Percentiles rank a stretch among this genome's conserved stretches.
These are phyloP conservation scores for Lyophyllum shimeji DNA, from an alignment of 768 basidiomycete species.

Conservation along the genomic window DNA sequence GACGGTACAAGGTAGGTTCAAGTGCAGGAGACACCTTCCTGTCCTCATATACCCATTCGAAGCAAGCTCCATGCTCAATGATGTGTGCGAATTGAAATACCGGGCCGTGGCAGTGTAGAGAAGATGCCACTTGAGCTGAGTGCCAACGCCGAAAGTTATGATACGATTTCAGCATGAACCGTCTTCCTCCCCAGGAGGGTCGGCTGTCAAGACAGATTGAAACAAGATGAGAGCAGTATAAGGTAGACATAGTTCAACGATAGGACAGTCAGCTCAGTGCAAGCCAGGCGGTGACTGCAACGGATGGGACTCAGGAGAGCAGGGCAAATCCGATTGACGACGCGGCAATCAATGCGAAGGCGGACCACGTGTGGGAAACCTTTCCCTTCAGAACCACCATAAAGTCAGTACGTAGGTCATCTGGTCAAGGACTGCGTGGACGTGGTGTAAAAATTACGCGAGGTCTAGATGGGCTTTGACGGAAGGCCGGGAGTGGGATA, in stretches of 20 bases:
- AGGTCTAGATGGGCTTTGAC: too few relatives aligned
- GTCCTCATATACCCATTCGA: constrained; percentile 3
- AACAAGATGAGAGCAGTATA: too few relatives aligned
- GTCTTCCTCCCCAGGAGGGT: too few relatives aligned
- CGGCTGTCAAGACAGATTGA: too few relatives aligned
- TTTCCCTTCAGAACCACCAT: background rate
- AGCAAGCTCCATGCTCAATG: background rate
- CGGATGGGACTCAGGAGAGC: background rate
- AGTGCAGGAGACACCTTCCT: background rate
- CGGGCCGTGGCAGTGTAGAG: background rate
- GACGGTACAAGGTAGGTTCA: constrained; percentile 2
- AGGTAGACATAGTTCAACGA: too few relatives aligned
- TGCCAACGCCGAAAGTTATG: too few relatives aligned
- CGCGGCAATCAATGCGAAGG: background rate
- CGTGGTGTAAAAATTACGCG: background rate
- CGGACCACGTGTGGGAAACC: background rate
- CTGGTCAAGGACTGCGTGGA: background rate
- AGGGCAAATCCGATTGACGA: background rate
- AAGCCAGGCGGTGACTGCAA: too few relatives aligned
- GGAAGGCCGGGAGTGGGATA: background rate
- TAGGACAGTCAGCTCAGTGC: too few relatives aligned
- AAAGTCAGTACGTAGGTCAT: background rate
- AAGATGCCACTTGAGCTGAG: background rate
- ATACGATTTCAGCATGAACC: too few relatives aligned
- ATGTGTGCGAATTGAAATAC: background rate